A percentile compares a stretch with the other conserved stretches of the same genome.
Conservation (phyloP, 2,329 filamentous ascomycete species). For the Diaporthe sp. region DNA sequence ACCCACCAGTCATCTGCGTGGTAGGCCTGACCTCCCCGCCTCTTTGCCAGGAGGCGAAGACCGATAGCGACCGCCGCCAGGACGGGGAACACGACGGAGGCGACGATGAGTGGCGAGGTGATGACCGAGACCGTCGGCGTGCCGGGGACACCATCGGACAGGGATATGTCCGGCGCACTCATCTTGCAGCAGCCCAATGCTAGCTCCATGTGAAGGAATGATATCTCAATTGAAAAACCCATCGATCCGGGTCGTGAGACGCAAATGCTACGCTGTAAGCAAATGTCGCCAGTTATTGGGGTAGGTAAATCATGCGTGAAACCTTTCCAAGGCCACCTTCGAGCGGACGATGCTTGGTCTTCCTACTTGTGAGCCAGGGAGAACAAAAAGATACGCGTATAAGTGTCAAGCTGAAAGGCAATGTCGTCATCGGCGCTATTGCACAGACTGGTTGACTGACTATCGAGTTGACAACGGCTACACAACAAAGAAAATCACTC, state of each 20-base stretch:
- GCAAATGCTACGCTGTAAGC: neutral
- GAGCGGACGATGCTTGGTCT: no score
- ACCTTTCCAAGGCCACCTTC: no score
- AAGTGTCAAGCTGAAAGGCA: neutral
- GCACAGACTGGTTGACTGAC: conserved; percentile 2
- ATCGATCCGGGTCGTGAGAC: neutral
- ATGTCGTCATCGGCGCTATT: neutral
- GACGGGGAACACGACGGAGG: conserved; percentile 11
- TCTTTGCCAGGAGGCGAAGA: neutral
- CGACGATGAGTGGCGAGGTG: neutral
- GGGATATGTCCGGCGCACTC: no score
- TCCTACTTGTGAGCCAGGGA: neutral
- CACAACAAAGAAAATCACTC: neutral
- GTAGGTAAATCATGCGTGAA: no score
- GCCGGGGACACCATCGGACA: neutral
- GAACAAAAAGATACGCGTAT: neutral
- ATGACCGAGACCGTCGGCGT: neutral
- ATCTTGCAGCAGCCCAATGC: neutral
- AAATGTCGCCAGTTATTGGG: neutral
- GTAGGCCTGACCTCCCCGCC: neutral
- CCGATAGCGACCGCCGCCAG: neutral
- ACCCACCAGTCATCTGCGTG: conserved; percentile 20
- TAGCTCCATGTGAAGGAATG: neutral
- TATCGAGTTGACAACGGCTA: neutral
- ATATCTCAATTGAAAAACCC: no score